Conservation (phyloP, 2,329 filamentous ascomycete species). For the Verticillium isaacii region DNA sequence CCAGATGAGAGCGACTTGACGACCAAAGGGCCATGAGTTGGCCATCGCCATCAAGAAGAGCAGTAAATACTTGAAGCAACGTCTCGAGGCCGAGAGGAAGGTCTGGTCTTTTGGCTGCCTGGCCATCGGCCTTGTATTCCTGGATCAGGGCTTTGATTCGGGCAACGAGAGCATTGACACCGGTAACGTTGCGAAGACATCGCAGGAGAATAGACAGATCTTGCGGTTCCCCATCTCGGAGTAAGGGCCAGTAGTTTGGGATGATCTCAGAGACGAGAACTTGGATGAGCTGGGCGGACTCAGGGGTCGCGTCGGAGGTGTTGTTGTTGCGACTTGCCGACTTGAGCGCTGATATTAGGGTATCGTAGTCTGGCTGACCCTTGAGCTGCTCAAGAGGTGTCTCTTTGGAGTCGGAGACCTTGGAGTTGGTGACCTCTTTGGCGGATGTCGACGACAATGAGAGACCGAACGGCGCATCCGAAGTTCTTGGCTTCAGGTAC, state of each 20-base stretch:
- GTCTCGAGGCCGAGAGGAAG: conserved; percentile 37
- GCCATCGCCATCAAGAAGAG: conserved; percentile 32
- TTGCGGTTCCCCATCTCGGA: conserved; percentile 41
- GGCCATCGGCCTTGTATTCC: conserved; percentile 35
- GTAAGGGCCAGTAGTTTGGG: conserved; percentile 74
- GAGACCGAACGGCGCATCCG: conserved; percentile 27
- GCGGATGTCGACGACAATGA: conserved; percentile 17
- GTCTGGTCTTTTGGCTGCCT: conserved; percentile 34
- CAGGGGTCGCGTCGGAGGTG: conserved; percentile 59
- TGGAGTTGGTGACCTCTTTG: conserved; percentile 3
- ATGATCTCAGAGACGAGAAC: conserved; percentile 68
- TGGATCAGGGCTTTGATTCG: conserved; percentile 60
- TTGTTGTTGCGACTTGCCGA: conserved; percentile 43
- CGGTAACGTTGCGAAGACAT: conserved; percentile 69
- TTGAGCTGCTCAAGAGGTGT: conserved; percentile 48
- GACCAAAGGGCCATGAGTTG: conserved; percentile 33
- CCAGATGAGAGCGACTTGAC: conserved; percentile 14
- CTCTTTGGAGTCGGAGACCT: neutral
- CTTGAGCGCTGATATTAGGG: conserved; percentile 45
- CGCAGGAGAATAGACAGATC: conserved; percentile 49
- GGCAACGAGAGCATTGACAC: conserved; percentile 72
- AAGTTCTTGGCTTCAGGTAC: conserved; percentile 34
- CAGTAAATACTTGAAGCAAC: conserved; percentile 37
- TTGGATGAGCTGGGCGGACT: conserved; percentile 70
- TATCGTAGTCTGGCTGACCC: conserved; percentile 56